These are phyloP conservation scores for Ustilago lituana DNA, from an alignment of 1,284 basidiomycete genomes.

Conservation along the genomic window DNA sequence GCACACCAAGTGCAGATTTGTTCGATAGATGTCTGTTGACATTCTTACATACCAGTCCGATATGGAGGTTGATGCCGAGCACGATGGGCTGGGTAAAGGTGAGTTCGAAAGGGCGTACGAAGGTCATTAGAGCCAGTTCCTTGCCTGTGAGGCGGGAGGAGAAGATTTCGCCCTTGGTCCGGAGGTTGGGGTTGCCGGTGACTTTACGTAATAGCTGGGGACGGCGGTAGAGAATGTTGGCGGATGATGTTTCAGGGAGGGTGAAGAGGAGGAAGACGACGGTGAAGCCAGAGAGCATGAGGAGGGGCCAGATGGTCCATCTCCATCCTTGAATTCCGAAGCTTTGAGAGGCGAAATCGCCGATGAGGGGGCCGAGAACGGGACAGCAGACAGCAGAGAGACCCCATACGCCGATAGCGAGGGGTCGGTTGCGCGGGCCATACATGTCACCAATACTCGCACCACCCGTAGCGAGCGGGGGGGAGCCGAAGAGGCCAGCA, in stretches of 20 bases:
- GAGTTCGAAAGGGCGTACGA: conserved; percentile 59
- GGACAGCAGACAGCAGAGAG: conserved; percentile 48
- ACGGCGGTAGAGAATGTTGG: conserved; percentile 67
- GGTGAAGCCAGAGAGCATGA: conserved; percentile 64
- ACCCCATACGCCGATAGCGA: conserved; percentile 54
- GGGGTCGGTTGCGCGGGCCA: conserved; percentile 14
- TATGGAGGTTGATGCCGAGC: conserved; percentile 49
- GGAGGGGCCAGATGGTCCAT: conserved; percentile 67
- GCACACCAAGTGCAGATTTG: no score
- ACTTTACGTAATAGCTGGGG: conserved; percentile 66
- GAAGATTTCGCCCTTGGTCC: conserved; percentile 65
- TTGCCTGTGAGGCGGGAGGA: conserved; percentile 34
- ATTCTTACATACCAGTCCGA: conserved; percentile 54
- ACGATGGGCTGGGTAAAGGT: conserved; percentile 47
- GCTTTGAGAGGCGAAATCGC: conserved; percentile 47
- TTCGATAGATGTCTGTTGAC: no score
- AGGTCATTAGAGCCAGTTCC: conserved; percentile 50
- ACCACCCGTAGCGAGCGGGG: conserved; percentile 57
- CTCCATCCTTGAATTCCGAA: conserved; percentile 42
- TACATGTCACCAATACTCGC: conserved; percentile 56
- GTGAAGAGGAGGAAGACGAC: conserved; percentile 55
- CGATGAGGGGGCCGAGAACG: conserved; percentile 53
- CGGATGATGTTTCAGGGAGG: conserved; percentile 67
- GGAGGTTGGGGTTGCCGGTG: conserved; percentile 67
- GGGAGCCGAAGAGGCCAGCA: conserved; percentile 53